Conservation (phyloP, 768 basidiomycete species). For the Podaxis carcinomalis region DNA sequence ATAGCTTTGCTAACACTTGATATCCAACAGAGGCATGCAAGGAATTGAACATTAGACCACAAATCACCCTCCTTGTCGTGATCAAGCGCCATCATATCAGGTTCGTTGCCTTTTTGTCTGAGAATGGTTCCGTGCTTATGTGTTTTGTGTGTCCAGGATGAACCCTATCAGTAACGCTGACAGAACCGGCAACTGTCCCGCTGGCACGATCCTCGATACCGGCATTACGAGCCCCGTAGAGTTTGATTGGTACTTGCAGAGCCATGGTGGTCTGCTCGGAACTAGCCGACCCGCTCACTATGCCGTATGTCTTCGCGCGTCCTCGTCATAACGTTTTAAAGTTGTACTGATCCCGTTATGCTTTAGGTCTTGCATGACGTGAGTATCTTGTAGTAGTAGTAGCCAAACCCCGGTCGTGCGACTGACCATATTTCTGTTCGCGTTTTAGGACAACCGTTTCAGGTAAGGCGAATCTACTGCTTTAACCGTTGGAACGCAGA, state of each 20-base stretch:
- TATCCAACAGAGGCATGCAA: slow-evolving; percentile 52
- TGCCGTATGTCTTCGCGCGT: slow-evolving; percentile 17
- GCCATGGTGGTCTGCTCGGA: slow-evolving; percentile 73
- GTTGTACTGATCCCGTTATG: not conserved
- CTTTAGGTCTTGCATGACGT: slow-evolving; percentile 34
- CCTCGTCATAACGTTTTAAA: not conserved
- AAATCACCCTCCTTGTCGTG: slow-evolving; percentile 76
- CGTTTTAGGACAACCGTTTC: slow-evolving; percentile 50
- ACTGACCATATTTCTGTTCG: not conserved
- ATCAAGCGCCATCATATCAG: slow-evolving; percentile 73
- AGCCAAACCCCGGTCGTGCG: too few relatives aligned
- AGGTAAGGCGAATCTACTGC: slow-evolving; percentile 28
- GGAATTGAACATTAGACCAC: slow-evolving; percentile 49
- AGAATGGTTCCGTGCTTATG: not conserved
- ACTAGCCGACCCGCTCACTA: slow-evolving; percentile 56
- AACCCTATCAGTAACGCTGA: slow-evolving; percentile 34
- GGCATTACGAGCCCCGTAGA: slow-evolving; percentile 68
- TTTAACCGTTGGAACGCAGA: not conserved
- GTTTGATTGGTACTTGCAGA: slow-evolving; percentile 76
- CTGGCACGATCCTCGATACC: slow-evolving; percentile 74
- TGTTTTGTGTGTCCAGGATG: slow-evolving; percentile 26
- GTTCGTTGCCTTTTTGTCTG: slow-evolving; percentile 13
- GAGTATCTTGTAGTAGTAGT: slow-evolving; percentile 7
- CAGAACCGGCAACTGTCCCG: slow-evolving; percentile 66
- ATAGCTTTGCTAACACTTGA: not conserved